Base-by-base conservation (phyloP, 2,329 filamentous ascomycete genomes). In the Fusarium coicis region DNA sequence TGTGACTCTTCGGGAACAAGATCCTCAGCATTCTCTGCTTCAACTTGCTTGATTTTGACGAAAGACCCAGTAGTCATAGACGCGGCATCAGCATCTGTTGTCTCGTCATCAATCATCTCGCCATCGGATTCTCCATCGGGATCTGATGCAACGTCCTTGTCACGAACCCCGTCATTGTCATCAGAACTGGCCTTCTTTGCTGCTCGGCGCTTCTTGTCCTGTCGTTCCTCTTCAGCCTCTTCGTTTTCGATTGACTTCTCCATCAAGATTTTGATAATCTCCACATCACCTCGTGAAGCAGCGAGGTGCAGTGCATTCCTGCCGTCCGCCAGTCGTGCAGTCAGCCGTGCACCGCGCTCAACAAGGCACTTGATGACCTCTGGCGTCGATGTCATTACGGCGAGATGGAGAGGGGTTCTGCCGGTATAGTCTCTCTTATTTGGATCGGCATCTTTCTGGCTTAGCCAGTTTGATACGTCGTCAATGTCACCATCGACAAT, bases 231-330 rank as follows among this genome's bases (percentile, higher is more conserved):
- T 64, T 93, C 90, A 58, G 88, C 86, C 65, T 91, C 90, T 79
- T 95, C 91, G 68, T 96, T 96, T 36, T 88, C 86, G 63, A 89
- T 88, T 76, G 93, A 96, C 83, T 91, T 94, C 39, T 90, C 86
- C 78, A 97, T 88, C 18, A 97, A 83, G 12, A 91, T 89, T 69
- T 87, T 91, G 72, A 96, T 87, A 70, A 96, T 95, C 23, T 91
- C 89, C 4, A 84, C 79, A 71, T 90, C 84, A 1, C 94, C 94
- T 28, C 92, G 87, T 49, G 90, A 87, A 23, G 93, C 93, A 23
- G 94, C 94, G 36, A 97, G 84, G 80, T 97, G 94, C n/a, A 97
- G 85, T 14, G 94, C 92, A 5, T 93, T 97, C 73, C 90, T 89
- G 7, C 94, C 94, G 80, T 96, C 94, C 0, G 92, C 93, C 43